These are phyloP conservation scores for Talaromyces marneffei DNA, from an alignment of 2,329 filamentous ascomycete genomes.

Conservation along the genomic window DNA sequence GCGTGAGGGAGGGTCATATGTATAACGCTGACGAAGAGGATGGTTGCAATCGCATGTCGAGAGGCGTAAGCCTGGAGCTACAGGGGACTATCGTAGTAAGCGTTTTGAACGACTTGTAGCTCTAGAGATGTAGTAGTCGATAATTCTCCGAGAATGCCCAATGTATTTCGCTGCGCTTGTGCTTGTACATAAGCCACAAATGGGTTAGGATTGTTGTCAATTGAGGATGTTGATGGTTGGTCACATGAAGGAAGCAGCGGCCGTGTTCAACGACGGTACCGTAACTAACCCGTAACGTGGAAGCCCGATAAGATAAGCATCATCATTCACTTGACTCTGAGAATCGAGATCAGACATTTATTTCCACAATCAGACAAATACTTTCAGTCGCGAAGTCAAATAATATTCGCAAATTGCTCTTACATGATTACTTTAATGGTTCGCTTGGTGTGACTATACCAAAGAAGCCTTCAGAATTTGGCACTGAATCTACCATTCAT, in stretches of 20 bases:
- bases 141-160: not conserved
- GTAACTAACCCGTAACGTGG: not conserved
- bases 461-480: not conserved
- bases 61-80: not conserved
- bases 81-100: not conserved
- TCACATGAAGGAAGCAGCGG: not conserved
- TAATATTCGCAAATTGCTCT: not conserved
- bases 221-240: not conserved
- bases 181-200: not conserved
- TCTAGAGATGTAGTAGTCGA: not conserved
- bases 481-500: not conserved
- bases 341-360: not conserved
- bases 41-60: not conserved
- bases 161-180: not conserved
- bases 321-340: not conserved
- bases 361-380: not conserved
- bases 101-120: not conserved
- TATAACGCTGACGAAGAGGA: not conserved
- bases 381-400: not conserved
- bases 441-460: not conserved
- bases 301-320: slow-evolving; percentile 9
- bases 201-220: not conserved
- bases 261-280: not conserved
- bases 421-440: not conserved
- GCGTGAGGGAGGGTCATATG: slow-evolving; percentile 36